phyloP scores from a whole-genome alignment of 2,329 filamentous ascomycete genomes.

The Sporothrix schenckii region DNA sequence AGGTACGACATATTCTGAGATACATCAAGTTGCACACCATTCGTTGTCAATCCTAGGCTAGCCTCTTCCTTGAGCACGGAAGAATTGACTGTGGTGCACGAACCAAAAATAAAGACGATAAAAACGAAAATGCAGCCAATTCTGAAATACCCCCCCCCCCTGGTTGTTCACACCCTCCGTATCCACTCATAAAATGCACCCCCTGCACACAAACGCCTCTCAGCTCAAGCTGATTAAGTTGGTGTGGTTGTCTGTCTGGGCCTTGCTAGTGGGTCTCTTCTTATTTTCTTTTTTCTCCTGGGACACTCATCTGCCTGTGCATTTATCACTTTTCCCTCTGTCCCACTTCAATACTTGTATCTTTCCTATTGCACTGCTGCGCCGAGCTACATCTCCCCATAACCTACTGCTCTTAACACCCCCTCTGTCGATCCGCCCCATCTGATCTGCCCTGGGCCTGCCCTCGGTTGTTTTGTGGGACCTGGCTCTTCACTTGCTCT shows the following conservation, averaged over 20 bases:
- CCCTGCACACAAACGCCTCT: constrained; percentile 5
- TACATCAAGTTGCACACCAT: neutral
- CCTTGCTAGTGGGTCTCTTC: constrained; percentile 8
- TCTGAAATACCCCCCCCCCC: constrained; percentile 2
- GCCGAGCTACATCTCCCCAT: neutral
- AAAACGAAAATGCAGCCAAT: neutral
- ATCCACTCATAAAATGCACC: constrained; percentile 14
- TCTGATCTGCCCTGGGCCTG: constrained; percentile 29
- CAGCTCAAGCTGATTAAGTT: neutral
- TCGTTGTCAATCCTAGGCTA: neutral
- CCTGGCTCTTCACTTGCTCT: constrained; percentile 19
- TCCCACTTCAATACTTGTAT: constrained; percentile 4
- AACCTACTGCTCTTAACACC: neutral
- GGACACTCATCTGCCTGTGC: neutral
- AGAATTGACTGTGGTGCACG: constrained; percentile 4
- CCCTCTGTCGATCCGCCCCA: constrained; percentile 32
- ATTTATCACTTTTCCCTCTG: neutral
- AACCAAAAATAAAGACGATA: neutral
- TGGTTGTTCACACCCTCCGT: neutral
- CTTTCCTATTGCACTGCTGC: neutral
- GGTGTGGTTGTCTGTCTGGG: constrained; percentile 21
- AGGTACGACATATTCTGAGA: neutral
- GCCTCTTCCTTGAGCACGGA: constrained; percentile 3
- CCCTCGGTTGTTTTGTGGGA: constrained; percentile 28
- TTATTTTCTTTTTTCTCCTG: constrained; percentile 15